These are phyloP conservation scores for Drechslerella dactyloides DNA, from an alignment of 2,329 filamentous ascomycete genomes.

Conservation along the genomic window DNA sequence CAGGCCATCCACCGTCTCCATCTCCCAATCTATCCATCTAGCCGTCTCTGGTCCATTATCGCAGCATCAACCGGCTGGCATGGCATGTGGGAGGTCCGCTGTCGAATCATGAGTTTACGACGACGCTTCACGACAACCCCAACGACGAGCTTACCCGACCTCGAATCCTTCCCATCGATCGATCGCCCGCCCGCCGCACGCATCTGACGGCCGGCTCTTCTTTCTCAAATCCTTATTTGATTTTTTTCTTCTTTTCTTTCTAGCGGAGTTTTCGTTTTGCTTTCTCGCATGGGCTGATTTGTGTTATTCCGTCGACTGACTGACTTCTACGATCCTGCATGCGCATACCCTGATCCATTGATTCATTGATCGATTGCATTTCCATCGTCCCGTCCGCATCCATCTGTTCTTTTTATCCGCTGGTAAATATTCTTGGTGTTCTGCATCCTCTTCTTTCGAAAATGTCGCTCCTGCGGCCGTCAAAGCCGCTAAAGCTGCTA, in stretches of 20 bases:
- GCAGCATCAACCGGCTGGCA: conserved; percentile 1
- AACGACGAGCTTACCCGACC: conserved; percentile 24
- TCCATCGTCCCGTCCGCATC: background rate
- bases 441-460: too few relatives aligned
- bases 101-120: conserved; percentile 48
- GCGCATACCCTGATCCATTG: background rate
- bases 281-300: background rate
- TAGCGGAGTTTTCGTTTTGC: background rate
- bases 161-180: conserved; percentile 21
- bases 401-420: background rate
- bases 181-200: background rate
- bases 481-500: conserved; percentile 38
- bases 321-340: background rate
- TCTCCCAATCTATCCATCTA: background rate
- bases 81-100: conserved; percentile 11
- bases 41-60: too few relatives aligned
- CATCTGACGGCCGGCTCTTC: conserved; percentile 8
- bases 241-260: background rate
- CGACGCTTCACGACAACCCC: conserved; percentile 40
- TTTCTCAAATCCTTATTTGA: background rate
- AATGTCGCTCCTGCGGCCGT: conserved; percentile 39
- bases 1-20: background rate
- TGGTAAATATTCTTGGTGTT: too few relatives aligned
- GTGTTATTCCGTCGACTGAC: background rate
- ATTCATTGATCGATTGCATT: background rate